phyloP scores from a whole-genome alignment of 192 early-diverging fungal species.

The Coemansia erecta region DNA sequence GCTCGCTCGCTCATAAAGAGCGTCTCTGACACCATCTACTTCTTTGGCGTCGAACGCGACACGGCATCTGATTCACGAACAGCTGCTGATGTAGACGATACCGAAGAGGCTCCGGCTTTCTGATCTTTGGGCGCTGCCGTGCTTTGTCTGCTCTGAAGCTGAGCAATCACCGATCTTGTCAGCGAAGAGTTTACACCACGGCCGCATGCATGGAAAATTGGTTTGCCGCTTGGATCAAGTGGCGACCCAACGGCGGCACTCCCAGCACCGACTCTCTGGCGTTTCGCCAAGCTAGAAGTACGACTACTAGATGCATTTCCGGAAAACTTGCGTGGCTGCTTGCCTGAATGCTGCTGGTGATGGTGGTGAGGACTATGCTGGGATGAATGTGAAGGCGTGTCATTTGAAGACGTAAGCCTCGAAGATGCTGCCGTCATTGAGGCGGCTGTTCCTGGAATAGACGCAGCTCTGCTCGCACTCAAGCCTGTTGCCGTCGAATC shows the following conservation, averaged over 20 bases:
- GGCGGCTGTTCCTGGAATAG: background rate
- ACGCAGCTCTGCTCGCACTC: too few relatives aligned
- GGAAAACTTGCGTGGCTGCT: slow-evolving; percentile 9
- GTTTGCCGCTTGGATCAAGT: slow-evolving; percentile 31
- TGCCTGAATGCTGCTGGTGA: background rate
- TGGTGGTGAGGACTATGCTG: background rate
- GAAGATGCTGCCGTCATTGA: background rate
- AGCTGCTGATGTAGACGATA: background rate
- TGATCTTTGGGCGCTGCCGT: background rate
- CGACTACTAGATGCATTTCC: background rate
- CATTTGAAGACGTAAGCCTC: too few relatives aligned
- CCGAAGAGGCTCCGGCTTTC: background rate
- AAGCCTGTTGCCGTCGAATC: too few relatives aligned
- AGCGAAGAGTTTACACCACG: slow-evolving; percentile 54
- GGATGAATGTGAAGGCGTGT: background rate
- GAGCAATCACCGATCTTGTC: slow-evolving; percentile 44
- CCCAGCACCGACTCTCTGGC: background rate
- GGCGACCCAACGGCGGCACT: slow-evolving; percentile 16
- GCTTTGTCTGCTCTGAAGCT: slow-evolving; percentile 32
- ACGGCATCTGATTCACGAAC: too few relatives aligned
- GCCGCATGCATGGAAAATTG: slow-evolving; percentile 44
- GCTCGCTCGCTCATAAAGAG: too few relatives aligned
- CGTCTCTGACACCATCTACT: too few relatives aligned
- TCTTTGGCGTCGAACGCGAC: too few relatives aligned
- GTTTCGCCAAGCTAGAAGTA: background rate